phyloP scores from a whole-genome alignment of 2,329 filamentous ascomycete species.

The Aspergillus awamori region DNA sequence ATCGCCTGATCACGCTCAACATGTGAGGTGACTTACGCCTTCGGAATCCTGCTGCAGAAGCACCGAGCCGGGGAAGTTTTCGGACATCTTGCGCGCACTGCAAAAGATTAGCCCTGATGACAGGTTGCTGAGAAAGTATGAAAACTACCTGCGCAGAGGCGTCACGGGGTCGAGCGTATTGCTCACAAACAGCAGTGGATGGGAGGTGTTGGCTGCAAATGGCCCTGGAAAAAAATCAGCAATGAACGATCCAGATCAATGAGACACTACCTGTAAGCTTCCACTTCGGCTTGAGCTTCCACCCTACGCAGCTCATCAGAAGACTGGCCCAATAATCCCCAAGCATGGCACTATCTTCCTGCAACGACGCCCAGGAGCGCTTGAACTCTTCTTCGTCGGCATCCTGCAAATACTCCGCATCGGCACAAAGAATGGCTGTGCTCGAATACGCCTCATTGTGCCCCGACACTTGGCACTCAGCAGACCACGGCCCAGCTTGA shows the following conservation, averaged over 20 bases:
- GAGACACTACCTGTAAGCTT: conserved; percentile 33
- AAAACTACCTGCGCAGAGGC: conserved; percentile 46
- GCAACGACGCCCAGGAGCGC: conserved; percentile 26
- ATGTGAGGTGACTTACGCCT: conserved; percentile 36
- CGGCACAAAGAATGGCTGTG: conserved; percentile 36
- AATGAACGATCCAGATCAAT: background rate
- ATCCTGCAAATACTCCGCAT: conserved; percentile 30
- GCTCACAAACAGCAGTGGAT: conserved; percentile 61
- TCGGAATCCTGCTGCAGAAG: conserved; percentile 51
- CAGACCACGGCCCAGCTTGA: conserved; percentile 35
- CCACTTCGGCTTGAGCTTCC: conserved; percentile 39
- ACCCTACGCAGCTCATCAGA: conserved; percentile 41
- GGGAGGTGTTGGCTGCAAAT: conserved; percentile 38
- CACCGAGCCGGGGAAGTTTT: conserved; percentile 46
- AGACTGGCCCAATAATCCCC: conserved; percentile 45
- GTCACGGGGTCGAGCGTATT: conserved; percentile 64
- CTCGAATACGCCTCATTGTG: conserved; percentile 34
- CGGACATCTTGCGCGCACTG: conserved; percentile 41
- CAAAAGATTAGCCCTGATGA: conserved; percentile 10
- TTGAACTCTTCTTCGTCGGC: conserved; percentile 25
- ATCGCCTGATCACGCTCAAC: background rate
- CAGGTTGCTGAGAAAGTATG: background rate
- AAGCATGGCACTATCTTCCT: conserved; percentile 29
- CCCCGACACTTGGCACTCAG: conserved; percentile 28
- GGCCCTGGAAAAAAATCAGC: conserved; percentile 22